These are phyloP conservation scores for Iberis pinnata DNA, from an alignment of 345 rosid species.

Conservation along the genomic window DNA sequence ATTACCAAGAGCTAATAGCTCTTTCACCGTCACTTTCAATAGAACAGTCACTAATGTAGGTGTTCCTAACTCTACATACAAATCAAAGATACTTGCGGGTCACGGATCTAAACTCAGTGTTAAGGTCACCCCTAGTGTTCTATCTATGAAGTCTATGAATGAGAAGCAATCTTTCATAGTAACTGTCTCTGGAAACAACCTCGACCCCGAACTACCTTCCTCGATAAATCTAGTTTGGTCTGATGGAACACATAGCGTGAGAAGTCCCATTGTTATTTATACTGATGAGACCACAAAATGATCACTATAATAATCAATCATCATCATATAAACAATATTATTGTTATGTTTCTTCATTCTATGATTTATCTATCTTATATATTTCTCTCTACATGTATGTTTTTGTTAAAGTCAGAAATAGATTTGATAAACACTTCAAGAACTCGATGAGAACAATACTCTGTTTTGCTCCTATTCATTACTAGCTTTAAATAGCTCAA, in stretches of 20 bases:
- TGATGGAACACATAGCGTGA: slow-evolving; percentile 27
- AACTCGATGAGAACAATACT: no score
- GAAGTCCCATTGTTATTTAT: slow-evolving; percentile 32
- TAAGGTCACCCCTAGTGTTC: slow-evolving; percentile 31
- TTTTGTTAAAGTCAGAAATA: no score
- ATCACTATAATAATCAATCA: no score
- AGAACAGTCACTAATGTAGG: slow-evolving; percentile 59
- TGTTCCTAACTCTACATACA: slow-evolving; percentile 37
- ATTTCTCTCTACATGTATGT: no score
- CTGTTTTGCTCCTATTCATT: no score
- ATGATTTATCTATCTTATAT: no score
- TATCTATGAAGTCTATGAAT: slow-evolving; percentile 25
- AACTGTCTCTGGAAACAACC: background rate
- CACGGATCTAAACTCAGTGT: slow-evolving; percentile 9
- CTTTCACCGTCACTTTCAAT: background rate
- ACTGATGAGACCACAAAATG: no score
- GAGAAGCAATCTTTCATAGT: slow-evolving; percentile 42
- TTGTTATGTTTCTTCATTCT: no score
- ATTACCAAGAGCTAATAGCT: slow-evolving; percentile 5
- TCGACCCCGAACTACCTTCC: background rate
- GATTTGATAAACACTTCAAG: no score
- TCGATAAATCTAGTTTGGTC: slow-evolving; percentile 31
- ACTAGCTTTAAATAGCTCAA: no score
- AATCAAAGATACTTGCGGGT: slow-evolving; percentile 7
- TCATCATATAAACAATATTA: no score